Conservation (phyloP, 495 filamentous ascomycete species). For the Aspergillus nanangensis region DNA sequence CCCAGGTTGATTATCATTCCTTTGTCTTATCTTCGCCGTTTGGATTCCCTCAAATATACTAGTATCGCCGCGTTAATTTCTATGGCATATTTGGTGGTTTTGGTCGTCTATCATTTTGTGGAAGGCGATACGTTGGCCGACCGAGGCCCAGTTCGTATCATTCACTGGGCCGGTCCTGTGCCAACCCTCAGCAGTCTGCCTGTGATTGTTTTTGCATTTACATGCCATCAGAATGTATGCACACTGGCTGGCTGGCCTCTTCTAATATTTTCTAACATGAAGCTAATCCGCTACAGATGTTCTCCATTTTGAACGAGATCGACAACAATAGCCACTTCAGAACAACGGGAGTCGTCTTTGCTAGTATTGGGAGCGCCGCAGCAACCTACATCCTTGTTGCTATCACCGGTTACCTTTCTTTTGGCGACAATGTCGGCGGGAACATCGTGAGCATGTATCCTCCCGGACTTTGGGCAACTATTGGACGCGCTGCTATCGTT, state of each 20-base stretch:
- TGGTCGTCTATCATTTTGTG: constrained; percentile 86
- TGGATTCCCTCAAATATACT: constrained; percentile 97
- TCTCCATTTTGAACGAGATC: constrained; percentile 96
- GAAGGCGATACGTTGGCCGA: constrained; percentile 70
- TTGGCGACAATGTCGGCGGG: constrained; percentile 77
- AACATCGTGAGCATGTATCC: constrained; percentile 95
- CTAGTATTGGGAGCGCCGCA: constrained; percentile 78
- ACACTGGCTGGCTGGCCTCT: neutral
- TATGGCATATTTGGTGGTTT: constrained; percentile 86
- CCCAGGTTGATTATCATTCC: constrained; percentile 89
- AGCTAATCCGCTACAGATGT: constrained; percentile 63
- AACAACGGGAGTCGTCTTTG: constrained; percentile 72
- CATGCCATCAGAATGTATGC: constrained; percentile 92
- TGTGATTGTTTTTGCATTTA: constrained; percentile 96
- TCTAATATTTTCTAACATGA: neutral
- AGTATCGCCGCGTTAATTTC: constrained; percentile 87
- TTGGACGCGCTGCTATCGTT: constrained; percentile 92
- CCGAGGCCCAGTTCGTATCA: constrained; percentile 65
- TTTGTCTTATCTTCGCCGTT: constrained; percentile 79
- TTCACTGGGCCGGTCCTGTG: constrained; percentile 74
- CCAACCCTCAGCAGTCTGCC: constrained; percentile 81
- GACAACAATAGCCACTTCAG: constrained; percentile 75
- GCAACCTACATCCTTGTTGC: constrained; percentile 85
- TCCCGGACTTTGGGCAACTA: constrained; percentile 76
- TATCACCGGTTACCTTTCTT: constrained; percentile 92